Evolutionary conservation across 768 basidiomycete species (phyloP), one percentile per base, ranked within the genome.

Genomic region (Lactarius hengduanensis): DNA sequence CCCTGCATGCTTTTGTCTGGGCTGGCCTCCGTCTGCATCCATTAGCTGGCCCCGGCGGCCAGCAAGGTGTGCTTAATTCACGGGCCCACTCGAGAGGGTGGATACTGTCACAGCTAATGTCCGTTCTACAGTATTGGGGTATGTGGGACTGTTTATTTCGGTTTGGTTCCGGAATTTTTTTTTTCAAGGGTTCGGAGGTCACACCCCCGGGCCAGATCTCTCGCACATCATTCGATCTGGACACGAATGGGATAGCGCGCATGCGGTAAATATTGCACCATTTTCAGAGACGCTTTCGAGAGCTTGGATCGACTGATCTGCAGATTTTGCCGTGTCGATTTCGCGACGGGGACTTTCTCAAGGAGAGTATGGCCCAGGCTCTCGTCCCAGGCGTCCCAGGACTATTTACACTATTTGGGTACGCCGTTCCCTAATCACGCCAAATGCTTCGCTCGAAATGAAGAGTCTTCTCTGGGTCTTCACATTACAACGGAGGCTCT

Each of bases 341-440:
- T 26, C 50, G 26, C 15, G 50, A 53, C 50, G 50, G 50, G 50
- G 50, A 22, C 26, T 53, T 53, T 26, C 50, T 53, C 50, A 53
- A 53, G 22, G 47, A 26, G 50, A 26, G 15, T 53, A 26, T 26
- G 26, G 50, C 50, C 50, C 50, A 13, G 50, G 11, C 47, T 22
- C 22, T 50, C 50, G 50, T 53, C 50, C 15, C 9, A 45, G 4
- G 43, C 20, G 20, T 45, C 43, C 43, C 50, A 26, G 50, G 50
- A 53, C 22, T 53, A 53, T 53, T 53, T 53, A 16, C 22, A 26
- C 50, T 53, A 53, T 53, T 53, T 53, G 26, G 50, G 22, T 53
- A 53, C 26, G 26, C 50, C 50, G 50, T 53, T 53, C 50, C 50
- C 50, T 53, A 53, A 53, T 50, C 50, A 53, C 50, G 26, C 50